Evolutionary conservation across 1,284 basidiomycete genomes (phyloP).

Genomic region (Neonothopanus nambi): DNA sequence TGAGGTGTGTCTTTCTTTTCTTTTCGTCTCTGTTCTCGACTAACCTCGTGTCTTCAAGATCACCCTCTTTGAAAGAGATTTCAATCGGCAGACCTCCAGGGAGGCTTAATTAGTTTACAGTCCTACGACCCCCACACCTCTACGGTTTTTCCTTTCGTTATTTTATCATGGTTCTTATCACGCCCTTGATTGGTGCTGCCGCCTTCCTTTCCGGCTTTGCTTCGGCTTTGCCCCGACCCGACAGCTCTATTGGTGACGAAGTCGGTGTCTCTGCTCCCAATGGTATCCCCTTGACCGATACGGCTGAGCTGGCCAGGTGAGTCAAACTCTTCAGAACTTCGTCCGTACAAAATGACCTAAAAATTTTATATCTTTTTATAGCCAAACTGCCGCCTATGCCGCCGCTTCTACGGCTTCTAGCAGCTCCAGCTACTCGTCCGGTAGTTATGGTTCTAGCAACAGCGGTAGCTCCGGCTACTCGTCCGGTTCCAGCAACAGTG

Average conservation of each 20-base stretch:
- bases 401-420: too few relatives aligned
- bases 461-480: slow-evolving; percentile 10
- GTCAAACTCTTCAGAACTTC: background rate
- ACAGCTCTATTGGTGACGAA: slow-evolving; percentile 43
- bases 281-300: slow-evolving; percentile 20
- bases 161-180: slow-evolving; percentile 56
- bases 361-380: background rate
- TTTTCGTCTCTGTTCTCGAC: slow-evolving; percentile 1
- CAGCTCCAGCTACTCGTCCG: too few relatives aligned
- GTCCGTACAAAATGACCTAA: background rate
- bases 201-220: slow-evolving; percentile 52
- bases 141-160: slow-evolving; percentile 42
- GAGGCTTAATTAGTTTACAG: slow-evolving; percentile 46
- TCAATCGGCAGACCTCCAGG: slow-evolving; percentile 51
- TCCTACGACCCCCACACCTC: slow-evolving; percentile 42
- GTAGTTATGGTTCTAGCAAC: slow-evolving; percentile 7
- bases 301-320: slow-evolving; percentile 19
- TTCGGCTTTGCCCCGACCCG: slow-evolving; percentile 48
- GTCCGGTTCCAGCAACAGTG: background rate
- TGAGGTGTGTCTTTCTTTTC: slow-evolving; percentile 42
- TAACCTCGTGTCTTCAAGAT: slow-evolving; percentile 36
- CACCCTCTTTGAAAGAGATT: slow-evolving; percentile 75
- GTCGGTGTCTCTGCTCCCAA: slow-evolving; percentile 23
- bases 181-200: slow-evolving; percentile 51
- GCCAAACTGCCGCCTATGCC: slow-evolving; percentile 14